Base-by-base conservation (phyloP, 257 asterid genomes). In the Nyctanthes arbortristis region DNA sequence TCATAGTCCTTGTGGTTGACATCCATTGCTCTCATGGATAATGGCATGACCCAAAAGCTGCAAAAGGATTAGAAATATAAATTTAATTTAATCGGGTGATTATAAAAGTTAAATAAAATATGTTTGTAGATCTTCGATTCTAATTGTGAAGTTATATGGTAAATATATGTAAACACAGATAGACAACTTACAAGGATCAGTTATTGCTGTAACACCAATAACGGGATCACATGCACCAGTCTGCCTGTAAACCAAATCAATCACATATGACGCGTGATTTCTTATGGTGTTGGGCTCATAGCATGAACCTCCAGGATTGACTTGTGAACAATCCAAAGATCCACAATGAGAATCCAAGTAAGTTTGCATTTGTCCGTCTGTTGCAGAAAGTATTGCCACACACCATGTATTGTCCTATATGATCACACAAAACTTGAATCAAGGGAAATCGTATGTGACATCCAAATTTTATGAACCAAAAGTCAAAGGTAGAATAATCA, bases 241-340 rank as follows among this genome's bases (percentile, higher is more conserved):
- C 10, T 5, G 4, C 16, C 11, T 20, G n/a, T 6, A 78, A 8
- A 4, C 6, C 4, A 66, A 57, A 78, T 74, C 56, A 54, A 73
- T 66, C 22, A 52, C 73, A 28, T 64, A 78, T 5, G 71, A 69
- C 3, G 67, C 79, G 16, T 78, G 82, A 14, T 10, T 24, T 30
- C 10, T 6, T 13, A 59, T 1, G 0, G 63, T 37, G 66, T 54
- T 13, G 1, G 77, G 82, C 1, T 20, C 20, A 14, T 6, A 73
- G 30, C 77, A 69, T 1, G 27, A 10, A 9, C 77, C 77, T 0
- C 73, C 73, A 7, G 64, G 63, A 0, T 22, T 33, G 20, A 69
- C 73, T 0, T 61, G 5, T n/a, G 32, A 14, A 10, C 77, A 78
- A 30, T 69, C 75, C 1, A 32, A 4, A 30, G 28, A 18, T 22